phyloP scores from a whole-genome alignment of 2,329 filamentous ascomycete species.

The Cladosporium sp. region DNA sequence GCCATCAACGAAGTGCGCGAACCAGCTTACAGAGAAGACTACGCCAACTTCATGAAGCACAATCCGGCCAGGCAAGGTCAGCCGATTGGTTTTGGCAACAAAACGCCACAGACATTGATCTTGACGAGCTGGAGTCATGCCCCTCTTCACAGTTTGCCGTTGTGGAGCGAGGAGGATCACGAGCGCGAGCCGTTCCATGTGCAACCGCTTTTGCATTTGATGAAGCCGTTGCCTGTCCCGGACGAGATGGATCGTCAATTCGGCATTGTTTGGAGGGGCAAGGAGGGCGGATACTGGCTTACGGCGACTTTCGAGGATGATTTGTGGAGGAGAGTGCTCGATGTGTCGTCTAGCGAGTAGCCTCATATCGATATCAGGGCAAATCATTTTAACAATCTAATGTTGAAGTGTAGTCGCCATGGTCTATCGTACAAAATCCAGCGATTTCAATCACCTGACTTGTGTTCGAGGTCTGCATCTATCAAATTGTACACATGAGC shows the following conservation, averaged over 20 bases:
- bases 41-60: background rate
- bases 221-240: background rate
- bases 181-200: background rate
- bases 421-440: too few species aligned
- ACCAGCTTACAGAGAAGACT: background rate
- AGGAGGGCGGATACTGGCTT: constrained; percentile 1
- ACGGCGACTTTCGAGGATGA: background rate
- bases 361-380: background rate
- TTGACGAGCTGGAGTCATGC: background rate
- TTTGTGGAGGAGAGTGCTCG: background rate
- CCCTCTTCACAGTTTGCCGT: background rate
- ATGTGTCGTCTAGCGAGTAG: background rate
- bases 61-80: background rate
- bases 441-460: too few species aligned
- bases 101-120: background rate
- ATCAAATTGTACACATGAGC: too few species aligned
- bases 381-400: background rate
- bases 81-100: background rate
- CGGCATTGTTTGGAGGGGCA: background rate
- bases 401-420: too few species aligned
- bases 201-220: background rate
- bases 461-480: too few species aligned
- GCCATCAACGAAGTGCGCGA: background rate
- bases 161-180: background rate
- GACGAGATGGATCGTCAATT: background rate